A percentile compares a stretch with the other conserved stretches of the same genome.
Conservation (phyloP, 169 alveolate species). For the Babesia ovata region DNA sequence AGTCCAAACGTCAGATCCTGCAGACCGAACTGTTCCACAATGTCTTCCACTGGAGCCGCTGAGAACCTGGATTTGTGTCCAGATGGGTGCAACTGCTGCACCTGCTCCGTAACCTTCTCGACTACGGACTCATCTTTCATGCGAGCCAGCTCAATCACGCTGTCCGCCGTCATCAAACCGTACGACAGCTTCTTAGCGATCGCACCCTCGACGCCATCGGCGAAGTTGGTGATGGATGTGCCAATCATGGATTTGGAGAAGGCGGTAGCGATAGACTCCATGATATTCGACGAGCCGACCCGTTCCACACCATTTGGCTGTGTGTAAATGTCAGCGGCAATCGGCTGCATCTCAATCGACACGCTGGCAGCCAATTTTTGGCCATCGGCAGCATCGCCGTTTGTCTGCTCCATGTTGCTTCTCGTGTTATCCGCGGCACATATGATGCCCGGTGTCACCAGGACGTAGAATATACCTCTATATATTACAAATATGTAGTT, state of each 20-base stretch:
- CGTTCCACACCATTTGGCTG: background rate
- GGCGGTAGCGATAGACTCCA: constrained; percentile 14
- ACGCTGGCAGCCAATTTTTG: background rate
- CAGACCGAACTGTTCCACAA: constrained; percentile 77
- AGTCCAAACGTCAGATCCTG: constrained; percentile 74
- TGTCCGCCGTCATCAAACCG: constrained; percentile 56
- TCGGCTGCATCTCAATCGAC: background rate
- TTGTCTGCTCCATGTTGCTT: background rate
- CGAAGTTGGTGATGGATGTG: constrained; percentile 33
- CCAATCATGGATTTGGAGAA: constrained; percentile 2
- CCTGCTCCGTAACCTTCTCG: constrained; percentile 63
- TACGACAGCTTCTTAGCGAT: constrained; percentile 50
- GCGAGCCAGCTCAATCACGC: constrained; percentile 57
- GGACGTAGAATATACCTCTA: background rate
- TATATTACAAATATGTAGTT: background rate
- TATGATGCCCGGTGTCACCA: background rate
- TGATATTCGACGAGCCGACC: background rate
- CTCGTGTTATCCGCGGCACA: background rate
- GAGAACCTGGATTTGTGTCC: constrained; percentile 76
- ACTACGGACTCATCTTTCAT: constrained; percentile 58
- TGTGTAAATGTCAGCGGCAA: background rate
- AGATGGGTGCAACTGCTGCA: constrained; percentile 66
- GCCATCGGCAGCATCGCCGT: background rate
- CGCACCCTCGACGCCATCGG: constrained; percentile 60
- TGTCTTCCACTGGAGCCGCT: constrained; percentile 67